phyloP scores from a whole-genome alignment of 106 monocot genomes.

The Platanthera guangdongensis region DNA sequence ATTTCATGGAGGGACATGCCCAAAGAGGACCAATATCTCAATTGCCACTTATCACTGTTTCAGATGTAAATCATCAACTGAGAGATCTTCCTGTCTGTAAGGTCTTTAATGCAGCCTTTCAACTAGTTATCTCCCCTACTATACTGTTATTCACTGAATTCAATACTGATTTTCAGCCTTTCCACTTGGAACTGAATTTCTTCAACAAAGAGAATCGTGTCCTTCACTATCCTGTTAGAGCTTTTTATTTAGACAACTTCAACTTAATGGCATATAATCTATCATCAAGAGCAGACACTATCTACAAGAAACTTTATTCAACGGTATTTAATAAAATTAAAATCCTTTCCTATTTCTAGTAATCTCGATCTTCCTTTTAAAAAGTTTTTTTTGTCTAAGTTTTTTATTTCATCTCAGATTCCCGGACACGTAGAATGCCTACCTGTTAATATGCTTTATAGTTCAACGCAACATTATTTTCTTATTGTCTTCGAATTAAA shows the following conservation, averaged over 20 bases:
- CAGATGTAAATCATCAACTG: slow-evolving; percentile 47
- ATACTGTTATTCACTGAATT: slow-evolving; percentile 8
- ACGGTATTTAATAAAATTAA: slow-evolving; percentile 32
- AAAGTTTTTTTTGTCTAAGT: not conserved
- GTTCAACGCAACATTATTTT: slow-evolving; percentile 87
- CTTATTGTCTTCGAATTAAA: slow-evolving; percentile 71
- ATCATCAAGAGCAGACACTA: slow-evolving; percentile 69
- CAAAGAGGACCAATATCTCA: slow-evolving; percentile 78
- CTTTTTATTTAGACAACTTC: slow-evolving; percentile 87
- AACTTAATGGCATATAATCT: slow-evolving; percentile 91
- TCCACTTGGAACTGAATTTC: slow-evolving; percentile 92
- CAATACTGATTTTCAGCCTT: slow-evolving; percentile 43
- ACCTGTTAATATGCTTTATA: slow-evolving; percentile 74
- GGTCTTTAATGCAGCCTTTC: slow-evolving; percentile 24
- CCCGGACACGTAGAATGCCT: slow-evolving; percentile 74
- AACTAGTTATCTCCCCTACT: not conserved
- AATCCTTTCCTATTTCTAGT: not conserved
- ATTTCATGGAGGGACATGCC: slow-evolving; percentile 98
- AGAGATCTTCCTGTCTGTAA: slow-evolving; percentile 87
- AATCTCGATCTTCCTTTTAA: not conserved
- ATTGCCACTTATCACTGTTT: slow-evolving; percentile 80
- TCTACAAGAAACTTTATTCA: slow-evolving; percentile 86
- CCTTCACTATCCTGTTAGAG: slow-evolving; percentile 78
- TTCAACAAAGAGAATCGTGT: slow-evolving; percentile 88
- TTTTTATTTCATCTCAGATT: slow-evolving; percentile 31